These are phyloP conservation scores for Malassezia furfur DNA, from an alignment of 1,284 basidiomycete genomes.

Conservation along the genomic window DNA sequence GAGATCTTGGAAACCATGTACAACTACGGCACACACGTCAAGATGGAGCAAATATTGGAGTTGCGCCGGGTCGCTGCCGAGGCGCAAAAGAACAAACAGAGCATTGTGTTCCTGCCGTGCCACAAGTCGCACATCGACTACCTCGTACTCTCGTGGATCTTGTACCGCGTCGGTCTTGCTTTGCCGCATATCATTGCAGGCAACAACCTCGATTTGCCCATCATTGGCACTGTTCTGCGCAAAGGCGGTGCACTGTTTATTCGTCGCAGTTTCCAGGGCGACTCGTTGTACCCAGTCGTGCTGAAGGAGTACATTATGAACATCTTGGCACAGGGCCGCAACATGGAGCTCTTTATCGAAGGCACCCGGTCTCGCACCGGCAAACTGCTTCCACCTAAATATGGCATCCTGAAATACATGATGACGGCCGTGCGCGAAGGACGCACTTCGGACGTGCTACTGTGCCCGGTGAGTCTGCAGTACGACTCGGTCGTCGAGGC, in stretches of 20 bases:
- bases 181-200: conserved; percentile 49
- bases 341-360: conserved; percentile 49
- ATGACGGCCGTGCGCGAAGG: conserved; percentile 43
- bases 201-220: conserved; percentile 46
- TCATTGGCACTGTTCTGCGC: conserved; percentile 45
- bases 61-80: conserved; percentile 38
- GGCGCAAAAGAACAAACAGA: conserved; percentile 44
- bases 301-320: conserved; percentile 49
- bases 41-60: conserved; percentile 37
- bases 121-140: conserved; percentile 50
- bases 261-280: conserved; percentile 45
- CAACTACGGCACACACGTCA: conserved; percentile 44
- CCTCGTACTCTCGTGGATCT: conserved; percentile 36
- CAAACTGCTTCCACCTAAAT: conserved; percentile 49
- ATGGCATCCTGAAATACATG: conserved; percentile 50
- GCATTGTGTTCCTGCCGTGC: conserved; percentile 48
- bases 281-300: conserved; percentile 47
- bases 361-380: conserved; percentile 49
- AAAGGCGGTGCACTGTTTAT: conserved; percentile 49
- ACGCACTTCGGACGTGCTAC: conserved; percentile 46
- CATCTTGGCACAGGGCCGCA: conserved; percentile 43
- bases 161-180: conserved; percentile 47
- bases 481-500: conserved; percentile 50
- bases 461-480: conserved; percentile 49
- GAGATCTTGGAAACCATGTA: conserved; percentile 48